Evolutionary conservation across 225 moss, liverwort and hornwort species (phyloP), one percentile per base, ranked within the genome.

Genomic region (Neckera pumila): DNA sequence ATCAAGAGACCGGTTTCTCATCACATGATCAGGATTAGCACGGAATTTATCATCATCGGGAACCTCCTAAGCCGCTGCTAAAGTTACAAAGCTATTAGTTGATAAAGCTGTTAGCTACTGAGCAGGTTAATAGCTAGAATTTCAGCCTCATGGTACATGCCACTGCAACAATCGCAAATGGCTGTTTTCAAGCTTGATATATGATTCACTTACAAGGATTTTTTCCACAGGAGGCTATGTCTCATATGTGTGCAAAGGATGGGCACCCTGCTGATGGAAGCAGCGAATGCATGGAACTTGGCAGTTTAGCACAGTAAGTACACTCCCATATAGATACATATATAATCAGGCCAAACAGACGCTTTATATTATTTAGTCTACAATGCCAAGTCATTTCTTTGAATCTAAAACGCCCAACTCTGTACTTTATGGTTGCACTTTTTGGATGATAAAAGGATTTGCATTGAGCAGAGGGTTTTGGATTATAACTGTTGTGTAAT

Each of bases 211-310:
- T 79, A 79, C 54, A 88, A 43, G 17, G 11, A 43, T 60, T 86
- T n/a, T 57, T 34, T 53, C 79, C 43, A 77, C 83, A 43, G 15
- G 51, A 43, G 79, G 73, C 77, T 22, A 8, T 69, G 17, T 45
- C 27, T 26, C 7, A 30, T 47, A 8, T 88, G 38, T 92, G 15
- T 33, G 86, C 92, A 83, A 88, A 92, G 90, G 90, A 92, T 86
- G 88, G 92, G 88, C 92, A 90, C 59, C 69, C 66, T 38, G 31
- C 67, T 83, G 79, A 90, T 80, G 25, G 53, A 85, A 54, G 45
- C 74, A 92, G 65, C 88, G 53, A 86, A 54, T 88, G 83, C 88
- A 92, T 88, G 83, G 90, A 92, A 86, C 92, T 92, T 90, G 56
- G 88, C 80, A 83, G 12, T 47, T 81, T 17, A 72, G 10, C 30